Evolutionary conservation across 2,329 filamentous ascomycete species (phyloP), one percentile per base, ranked within the genome.

Genomic region (Penicillium sp.): DNA sequence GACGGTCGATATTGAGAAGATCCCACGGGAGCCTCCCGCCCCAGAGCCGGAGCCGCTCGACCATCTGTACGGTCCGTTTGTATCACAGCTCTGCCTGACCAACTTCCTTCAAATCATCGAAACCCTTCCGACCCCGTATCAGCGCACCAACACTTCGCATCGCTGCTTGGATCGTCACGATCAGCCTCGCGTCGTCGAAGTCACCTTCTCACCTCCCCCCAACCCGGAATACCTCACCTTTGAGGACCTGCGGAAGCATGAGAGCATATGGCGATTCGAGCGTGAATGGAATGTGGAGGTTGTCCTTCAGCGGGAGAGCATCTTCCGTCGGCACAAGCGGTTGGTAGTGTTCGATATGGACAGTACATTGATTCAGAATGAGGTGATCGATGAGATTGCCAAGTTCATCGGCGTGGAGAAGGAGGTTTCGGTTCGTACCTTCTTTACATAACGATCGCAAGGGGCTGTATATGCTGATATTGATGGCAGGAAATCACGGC

Each of bases 271-370:
- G 73, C 79, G 83, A 17, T 94, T 94, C 62, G 88, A 95, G 77
- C 80, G 82, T 55, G 86, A 91, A 67, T 94, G 88, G 87, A 90
- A 89, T 62, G 84, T 93, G 35, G 87, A 94, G 68, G 84, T 91
- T 13, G 80, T 87, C 19, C 75, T 95, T 54, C 87, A 94, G 68
- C 70, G 70, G 35, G 87, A 91, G 64, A 79, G 75, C 28, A 75
- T 91, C 29, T 88, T 84, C 75, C 77, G 88, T 51, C 79, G 84
- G 26, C 81, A 94, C 69, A 90, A 90, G 57, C 81, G 91, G 7
- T 76, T 97, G 10, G 89, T 91, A 3, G 88, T 96, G 29, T 98
- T 98, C 64, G 93, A 98, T 69, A 98, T 98, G 93, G 93, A 98
- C 73, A 93, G 86, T 68, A 98, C 93, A 0, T 79, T 98, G 53